These are phyloP conservation scores for Leccinum subgranulosum DNA, from an alignment of 768 basidiomycete species.

Conservation along the genomic window DNA sequence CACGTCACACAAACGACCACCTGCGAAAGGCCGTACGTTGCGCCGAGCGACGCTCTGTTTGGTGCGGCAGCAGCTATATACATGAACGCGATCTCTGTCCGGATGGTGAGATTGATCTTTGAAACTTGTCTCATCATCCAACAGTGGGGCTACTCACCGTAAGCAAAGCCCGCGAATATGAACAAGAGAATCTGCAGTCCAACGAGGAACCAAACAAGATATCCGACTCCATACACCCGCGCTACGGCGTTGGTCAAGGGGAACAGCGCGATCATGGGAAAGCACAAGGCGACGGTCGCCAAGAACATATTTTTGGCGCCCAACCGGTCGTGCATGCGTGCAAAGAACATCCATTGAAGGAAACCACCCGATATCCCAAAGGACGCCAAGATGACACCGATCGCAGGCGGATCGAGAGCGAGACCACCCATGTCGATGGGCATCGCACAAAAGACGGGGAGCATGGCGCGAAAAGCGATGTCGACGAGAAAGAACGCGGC, in stretches of 20 bases:
- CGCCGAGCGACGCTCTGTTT: constrained; percentile 62
- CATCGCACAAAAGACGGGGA: constrained; percentile 32
- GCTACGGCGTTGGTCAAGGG: constrained; percentile 41
- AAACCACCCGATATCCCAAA: constrained; percentile 34
- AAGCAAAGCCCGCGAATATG: constrained; percentile 47
- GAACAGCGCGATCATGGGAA: constrained; percentile 47
- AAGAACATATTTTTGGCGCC: constrained; percentile 61
- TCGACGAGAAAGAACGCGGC: constrained; percentile 58
- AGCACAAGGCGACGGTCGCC: constrained; percentile 42
- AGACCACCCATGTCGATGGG: constrained; percentile 31
- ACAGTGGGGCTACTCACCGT: constrained; percentile 40
- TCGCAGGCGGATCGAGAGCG: constrained; percentile 24
- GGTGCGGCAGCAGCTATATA: constrained; percentile 64
- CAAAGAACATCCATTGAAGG: constrained; percentile 62
- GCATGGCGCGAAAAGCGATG: constrained; percentile 52
- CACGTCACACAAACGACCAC: constrained; percentile 28
- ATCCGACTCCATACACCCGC: constrained; percentile 36
- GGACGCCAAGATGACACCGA: constrained; percentile 26
- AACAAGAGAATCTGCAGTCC: constrained; percentile 46
- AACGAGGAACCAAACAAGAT: constrained; percentile 48
- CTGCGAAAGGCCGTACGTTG: constrained; percentile 57
- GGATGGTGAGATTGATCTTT: background rate
- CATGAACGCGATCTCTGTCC: constrained; percentile 63
- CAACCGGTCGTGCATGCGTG: constrained; percentile 48
- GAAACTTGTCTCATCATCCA: background rate